Percentiles rank a stretch among this genome's conserved stretches.
Evolutionary conservation across 2,329 filamentous ascomycete genomes (phyloP).

Genomic region (Trichoderma cornu-damae): DNA sequence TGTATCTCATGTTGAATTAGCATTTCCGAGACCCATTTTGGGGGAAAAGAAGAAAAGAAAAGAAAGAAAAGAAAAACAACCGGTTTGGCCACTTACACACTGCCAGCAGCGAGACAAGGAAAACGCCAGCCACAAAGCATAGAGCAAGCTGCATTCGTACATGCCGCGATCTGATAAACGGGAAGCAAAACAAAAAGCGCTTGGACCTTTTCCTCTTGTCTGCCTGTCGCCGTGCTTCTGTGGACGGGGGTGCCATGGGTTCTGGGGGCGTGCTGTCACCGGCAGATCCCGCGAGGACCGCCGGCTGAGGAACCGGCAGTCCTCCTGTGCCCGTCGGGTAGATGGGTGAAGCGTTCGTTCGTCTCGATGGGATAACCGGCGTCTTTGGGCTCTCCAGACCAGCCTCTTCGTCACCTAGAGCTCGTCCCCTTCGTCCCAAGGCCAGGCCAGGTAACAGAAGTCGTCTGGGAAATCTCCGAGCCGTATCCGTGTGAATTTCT

Average conservation of each 20-base stretch:
- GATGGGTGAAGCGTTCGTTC: neutral
- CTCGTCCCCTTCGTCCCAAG: constrained; percentile 22
- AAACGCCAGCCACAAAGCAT: constrained; percentile 60
- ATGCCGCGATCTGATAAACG: constrained; percentile 49
- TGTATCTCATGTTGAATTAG: constrained; percentile 34
- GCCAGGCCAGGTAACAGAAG: constrained; percentile 22
- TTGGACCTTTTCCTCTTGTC: constrained; percentile 27
- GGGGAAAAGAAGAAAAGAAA: neutral
- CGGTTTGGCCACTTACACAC: constrained; percentile 62
- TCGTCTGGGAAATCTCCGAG: neutral
- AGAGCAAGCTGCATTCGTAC: constrained; percentile 53
- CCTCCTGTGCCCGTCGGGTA: neutral
- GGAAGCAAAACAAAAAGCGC: constrained; percentile 50
- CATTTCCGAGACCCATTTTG: neutral
- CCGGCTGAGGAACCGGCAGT: neutral
- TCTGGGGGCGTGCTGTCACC: neutral
- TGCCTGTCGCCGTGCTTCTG: neutral
- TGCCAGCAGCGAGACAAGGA: constrained; percentile 54
- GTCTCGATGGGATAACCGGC: constrained; percentile 32
- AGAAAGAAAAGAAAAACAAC: too few species aligned
- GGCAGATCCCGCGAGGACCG: neutral
- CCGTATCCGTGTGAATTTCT: neutral
- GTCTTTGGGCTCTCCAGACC: constrained; percentile 43
- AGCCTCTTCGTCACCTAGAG: constrained; percentile 19
- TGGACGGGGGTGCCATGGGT: neutral